Base-by-base conservation (phyloP, 768 basidiomycete species). In the Boletus subcaerulescens region DNA sequence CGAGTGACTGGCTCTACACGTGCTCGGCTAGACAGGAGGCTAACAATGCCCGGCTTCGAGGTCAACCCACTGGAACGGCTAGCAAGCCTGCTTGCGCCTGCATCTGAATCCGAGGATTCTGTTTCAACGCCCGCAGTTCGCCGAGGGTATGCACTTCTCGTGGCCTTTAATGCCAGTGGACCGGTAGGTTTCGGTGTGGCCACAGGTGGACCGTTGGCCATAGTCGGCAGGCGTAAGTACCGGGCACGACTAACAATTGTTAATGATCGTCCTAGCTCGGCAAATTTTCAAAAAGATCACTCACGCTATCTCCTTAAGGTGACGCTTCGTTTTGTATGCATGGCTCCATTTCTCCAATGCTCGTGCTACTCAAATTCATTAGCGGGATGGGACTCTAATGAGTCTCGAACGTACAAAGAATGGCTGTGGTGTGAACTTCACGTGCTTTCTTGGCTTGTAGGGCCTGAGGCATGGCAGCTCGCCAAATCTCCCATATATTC, bases 261-360 rank as follows among this genome's bases (percentile, higher is more conserved):
- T 63, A 57, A 66, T 70, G 63, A 68, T 64, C 60, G 60, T 65
- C 53, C 44, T 17, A 46, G 57, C 60, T 38, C 41, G 53, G 44
- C 45, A 52, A 55, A 48, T 20, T 32, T 39, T 45, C 59, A 53
- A 51, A 31, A 20, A 49, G 50, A 58, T 50, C 48, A 84, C 90
- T 76, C 68, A 93, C 91, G 88, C 89, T 45, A 91, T 85, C 48
- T 91, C 89, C 68, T 89, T 91, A 40, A 87, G 77, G 39, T 87
- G 85, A 40, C 85, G 77, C 65, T 87, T 90, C 17, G 83, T 83
- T 64, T 80, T 79, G 59, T 89, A 83, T 14, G 75, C 75, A 65
- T 85, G 80, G n/a, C 77, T 60, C 92, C 92, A 94, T 54, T 76
- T 82, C 42, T 78, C 77, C 45, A 91, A 76, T 41, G 66, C 76